These are phyloP conservation scores for Trichoderma sp. DNA, from an alignment of 2,329 filamentous ascomycete genomes.

Conservation along the genomic window DNA sequence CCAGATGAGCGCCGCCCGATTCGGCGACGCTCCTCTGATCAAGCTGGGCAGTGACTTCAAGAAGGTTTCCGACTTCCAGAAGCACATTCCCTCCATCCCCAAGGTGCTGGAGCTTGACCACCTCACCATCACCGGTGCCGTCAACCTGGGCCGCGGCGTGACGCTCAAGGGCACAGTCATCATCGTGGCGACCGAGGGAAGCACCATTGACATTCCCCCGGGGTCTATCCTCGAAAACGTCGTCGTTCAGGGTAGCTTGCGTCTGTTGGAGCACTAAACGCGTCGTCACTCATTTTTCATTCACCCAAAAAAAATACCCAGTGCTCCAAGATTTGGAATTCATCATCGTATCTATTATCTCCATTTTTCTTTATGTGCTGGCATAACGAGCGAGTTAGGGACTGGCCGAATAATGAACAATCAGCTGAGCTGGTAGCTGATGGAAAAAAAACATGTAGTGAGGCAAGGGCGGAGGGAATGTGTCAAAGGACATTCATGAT, in stretches of 20 bases:
- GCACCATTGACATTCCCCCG: conserved; percentile 95
- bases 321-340: conserved; percentile 15
- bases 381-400: conserved; percentile 2
- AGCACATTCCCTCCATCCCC: conserved; percentile 81
- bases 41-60: conserved; percentile 99
- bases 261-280: conserved; percentile 62
- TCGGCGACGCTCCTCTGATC: conserved; percentile 95
- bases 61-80: conserved; percentile 97
- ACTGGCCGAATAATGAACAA: conserved; percentile 4
- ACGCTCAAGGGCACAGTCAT: conserved; percentile 98
- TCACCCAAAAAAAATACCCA: conserved; percentile 10
- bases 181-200: conserved; percentile 95
- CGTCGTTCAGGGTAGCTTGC: conserved; percentile 94
- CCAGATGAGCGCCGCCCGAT: conserved; percentile 92
- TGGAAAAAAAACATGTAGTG: background rate
- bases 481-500: conserved; percentile 6
- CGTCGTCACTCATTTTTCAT: background rate
- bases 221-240: conserved; percentile 98
- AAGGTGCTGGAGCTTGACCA: conserved; percentile 92
- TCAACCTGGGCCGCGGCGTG: conserved; percentile 93
- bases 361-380: conserved; percentile 7
- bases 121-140: conserved; percentile 93
- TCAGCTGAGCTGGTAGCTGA: conserved; percentile 5
- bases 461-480: background rate
- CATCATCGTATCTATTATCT: conserved; percentile 16